phyloP scores from a whole-genome alignment of 1,139 yeast species.

The Hemisphaericaspora subhashii region DNA sequence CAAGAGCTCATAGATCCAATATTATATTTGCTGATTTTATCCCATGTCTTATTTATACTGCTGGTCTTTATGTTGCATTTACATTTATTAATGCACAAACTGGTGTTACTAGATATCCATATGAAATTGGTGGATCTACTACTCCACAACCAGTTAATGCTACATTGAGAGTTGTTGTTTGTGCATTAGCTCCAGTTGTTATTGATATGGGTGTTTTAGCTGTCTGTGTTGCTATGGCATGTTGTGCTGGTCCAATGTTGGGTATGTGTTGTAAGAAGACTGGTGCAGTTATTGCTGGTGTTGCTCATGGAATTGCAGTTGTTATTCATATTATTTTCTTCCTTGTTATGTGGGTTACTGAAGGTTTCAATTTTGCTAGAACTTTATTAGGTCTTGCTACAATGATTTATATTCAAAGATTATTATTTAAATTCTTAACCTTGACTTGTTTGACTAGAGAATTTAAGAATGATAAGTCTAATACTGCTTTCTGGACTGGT shows the following conservation, averaged over 20 bases:
- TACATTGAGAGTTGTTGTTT: conserved; percentile 77
- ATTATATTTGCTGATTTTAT: conserved; percentile 82
- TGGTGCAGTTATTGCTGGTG: conserved; percentile 94
- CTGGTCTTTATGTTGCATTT: conserved; percentile 87
- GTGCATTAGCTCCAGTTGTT: conserved; percentile 90
- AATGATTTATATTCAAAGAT: conserved; percentile 84
- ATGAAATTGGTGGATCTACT: conserved; percentile 23
- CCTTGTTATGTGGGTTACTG: conserved; percentile 96
- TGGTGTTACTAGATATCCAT: conserved; percentile 65
- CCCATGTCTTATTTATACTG: conserved; percentile 84
- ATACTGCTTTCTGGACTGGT: conserved; percentile 99
- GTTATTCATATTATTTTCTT: conserved; percentile 81
- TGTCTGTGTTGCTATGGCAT: conserved; percentile 74
- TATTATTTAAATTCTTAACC: conserved; percentile 83
- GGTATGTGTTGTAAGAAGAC: conserved; percentile 97
- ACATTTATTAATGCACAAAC: conserved; percentile 96
- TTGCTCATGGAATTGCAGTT: conserved; percentile 95
- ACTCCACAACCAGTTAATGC: conserved; percentile 67
- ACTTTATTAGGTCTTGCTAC: conserved; percentile 86
- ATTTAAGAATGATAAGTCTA: conserved; percentile 94
- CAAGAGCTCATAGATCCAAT: conserved; percentile 91
- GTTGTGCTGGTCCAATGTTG: conserved; percentile 96
- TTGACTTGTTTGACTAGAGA: conserved; percentile 85
- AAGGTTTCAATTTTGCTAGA: conserved; percentile 86
- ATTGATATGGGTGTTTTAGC: conserved; percentile 85